Evolutionary conservation across 225 moss, liverwort and hornwort genomes (phyloP).

Genomic region (Lunularia cruciata): DNA sequence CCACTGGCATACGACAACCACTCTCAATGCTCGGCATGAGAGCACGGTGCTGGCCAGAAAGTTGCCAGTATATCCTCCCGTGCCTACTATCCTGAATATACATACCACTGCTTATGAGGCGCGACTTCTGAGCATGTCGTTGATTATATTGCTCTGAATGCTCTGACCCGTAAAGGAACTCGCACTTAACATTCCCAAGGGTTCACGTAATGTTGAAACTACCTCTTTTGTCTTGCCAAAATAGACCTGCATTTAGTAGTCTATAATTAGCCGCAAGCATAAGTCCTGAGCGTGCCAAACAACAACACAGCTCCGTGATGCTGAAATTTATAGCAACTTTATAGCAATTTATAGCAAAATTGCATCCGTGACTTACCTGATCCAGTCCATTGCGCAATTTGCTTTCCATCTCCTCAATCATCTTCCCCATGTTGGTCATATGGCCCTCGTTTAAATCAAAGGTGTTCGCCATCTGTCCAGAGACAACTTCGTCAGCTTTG

Average conservation of each 20-base stretch:
- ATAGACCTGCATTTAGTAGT: constrained; percentile 59
- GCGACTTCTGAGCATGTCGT: constrained; percentile 46
- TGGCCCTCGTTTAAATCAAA: constrained; percentile 61
- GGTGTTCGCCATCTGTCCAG: constrained; percentile 62
- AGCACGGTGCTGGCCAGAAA: background rate
- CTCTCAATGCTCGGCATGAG: background rate
- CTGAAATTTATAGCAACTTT: background rate
- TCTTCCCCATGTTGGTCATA: constrained; percentile 78
- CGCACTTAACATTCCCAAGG: constrained; percentile 63
- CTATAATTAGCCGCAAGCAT: background rate
- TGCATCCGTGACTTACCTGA: constrained; percentile 57
- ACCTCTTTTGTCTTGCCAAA: constrained; percentile 97
- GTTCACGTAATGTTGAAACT: constrained; percentile 73
- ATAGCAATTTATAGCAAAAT: no score
- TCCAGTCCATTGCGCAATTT: constrained; percentile 91
- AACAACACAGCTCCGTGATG: no score
- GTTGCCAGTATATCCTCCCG: background rate
- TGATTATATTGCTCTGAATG: constrained; percentile 66
- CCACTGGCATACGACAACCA: constrained; percentile 5
- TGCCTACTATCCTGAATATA: background rate
- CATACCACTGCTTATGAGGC: background rate
- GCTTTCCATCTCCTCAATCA: constrained; percentile 96
- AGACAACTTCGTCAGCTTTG: no score
- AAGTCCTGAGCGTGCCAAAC: no score
- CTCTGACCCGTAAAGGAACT: constrained; percentile 58